Base-by-base conservation (phyloP, 2,329 filamentous ascomycete genomes). In the Cadophora malorum region DNA sequence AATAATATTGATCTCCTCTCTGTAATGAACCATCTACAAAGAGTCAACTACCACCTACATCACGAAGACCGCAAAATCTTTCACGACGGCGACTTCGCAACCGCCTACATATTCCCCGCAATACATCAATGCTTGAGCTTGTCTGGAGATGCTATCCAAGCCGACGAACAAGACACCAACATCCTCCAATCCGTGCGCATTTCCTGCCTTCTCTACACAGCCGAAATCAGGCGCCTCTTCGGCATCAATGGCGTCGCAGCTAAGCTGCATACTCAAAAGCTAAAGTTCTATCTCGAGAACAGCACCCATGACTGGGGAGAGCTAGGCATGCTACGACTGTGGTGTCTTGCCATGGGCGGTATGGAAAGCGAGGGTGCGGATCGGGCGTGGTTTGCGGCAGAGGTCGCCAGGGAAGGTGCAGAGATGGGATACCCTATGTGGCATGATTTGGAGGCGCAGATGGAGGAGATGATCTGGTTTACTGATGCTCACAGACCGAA, bases 291-390 rank as follows among this genome's bases (percentile, higher is more conserved):
- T 28, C 63, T 72, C 7, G 50, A 63, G 31, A 31, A 49, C 6
- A 55, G 50, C n/a, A 38, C 19, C 4, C 23, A 63, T 12, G 23
- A 53, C 52, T 72, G 70, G 70, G 58, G 28, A 14, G 59, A 41
- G 9, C 45, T 70, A 16, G 55, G 47, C 14, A 21, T 65, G 14
- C 19, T 70, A 23, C 65, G 58, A 47, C 33, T 66, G 1, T 72
- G 70, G 68, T 70, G 62, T 63, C 38, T 70, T 16, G 66, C 65
- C 3, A 69, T 72, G 65, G 68, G 67, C 4, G 70, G 63, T 1
- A 70, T 72, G 47, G 70, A 72, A 38, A 55, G 41, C 23, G n/a
- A 16, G 12, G 67, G 62, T 19, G n/a, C 25, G 1, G 19, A 58
- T 14, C 38, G 60, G 35, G 63, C 61, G 7, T 72, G 70, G 70